Evolutionary conservation across 2,329 filamentous ascomycete genomes (phyloP).

Genomic region (Aspergillus sp.): DNA sequence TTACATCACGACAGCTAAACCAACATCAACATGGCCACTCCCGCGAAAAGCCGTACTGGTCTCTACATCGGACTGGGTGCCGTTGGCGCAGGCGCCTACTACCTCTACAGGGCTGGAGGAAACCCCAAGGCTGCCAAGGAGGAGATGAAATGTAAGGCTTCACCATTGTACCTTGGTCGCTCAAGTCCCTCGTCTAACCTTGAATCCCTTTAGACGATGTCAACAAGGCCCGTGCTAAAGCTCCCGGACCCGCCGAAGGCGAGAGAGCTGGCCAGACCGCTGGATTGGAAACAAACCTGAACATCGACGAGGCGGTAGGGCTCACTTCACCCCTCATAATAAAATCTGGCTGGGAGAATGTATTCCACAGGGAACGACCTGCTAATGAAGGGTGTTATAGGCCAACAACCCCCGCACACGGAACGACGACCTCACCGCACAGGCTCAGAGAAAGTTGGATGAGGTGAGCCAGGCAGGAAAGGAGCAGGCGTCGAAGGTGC

Average conservation of each 20-base stretch:
- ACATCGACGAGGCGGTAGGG: conserved; percentile 71
- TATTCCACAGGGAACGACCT: neutral
- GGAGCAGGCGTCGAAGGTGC: conserved; percentile 61
- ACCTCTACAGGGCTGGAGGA: conserved; percentile 86
- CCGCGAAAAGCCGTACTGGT: conserved; percentile 37
- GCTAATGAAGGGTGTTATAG: conserved; percentile 39
- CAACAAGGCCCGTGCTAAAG: conserved; percentile 67
- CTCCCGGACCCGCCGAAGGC: conserved; percentile 66
- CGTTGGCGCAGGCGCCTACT: conserved; percentile 77
- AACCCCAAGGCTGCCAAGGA: conserved; percentile 81
- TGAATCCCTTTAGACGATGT: conserved; percentile 69
- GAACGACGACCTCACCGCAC: conserved; percentile 44
- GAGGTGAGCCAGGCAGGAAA: conserved; percentile 58
- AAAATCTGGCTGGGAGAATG: neutral
- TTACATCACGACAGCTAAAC: conserved; percentile 5
- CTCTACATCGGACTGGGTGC: conserved; percentile 59
- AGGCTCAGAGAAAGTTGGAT: conserved; percentile 60
- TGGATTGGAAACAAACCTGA: conserved; percentile 65
- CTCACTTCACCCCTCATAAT: neutral
- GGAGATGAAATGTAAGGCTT: conserved; percentile 75
- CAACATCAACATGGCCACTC: conserved; percentile 2
- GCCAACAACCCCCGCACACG: conserved; percentile 64
- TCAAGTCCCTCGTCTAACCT: neutral
- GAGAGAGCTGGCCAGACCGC: conserved; percentile 68
- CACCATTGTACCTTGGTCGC: neutral